Conservation (phyloP, 192 early-diverging fungal genomes). For the Gaertneriomyces sp. region DNA sequence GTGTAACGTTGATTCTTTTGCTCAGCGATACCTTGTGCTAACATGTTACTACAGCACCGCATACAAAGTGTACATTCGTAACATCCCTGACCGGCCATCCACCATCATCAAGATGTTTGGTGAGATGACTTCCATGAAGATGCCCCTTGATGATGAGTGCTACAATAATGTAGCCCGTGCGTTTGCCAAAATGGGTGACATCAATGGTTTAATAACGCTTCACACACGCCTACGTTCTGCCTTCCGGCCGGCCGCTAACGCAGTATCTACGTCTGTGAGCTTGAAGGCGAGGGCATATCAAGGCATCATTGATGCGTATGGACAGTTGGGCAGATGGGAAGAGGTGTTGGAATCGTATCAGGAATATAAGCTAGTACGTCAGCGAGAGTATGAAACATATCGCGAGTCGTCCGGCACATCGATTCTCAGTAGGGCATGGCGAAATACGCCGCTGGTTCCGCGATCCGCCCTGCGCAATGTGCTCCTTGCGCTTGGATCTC, state of each 20-base stretch:
- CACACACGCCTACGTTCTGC: neutral
- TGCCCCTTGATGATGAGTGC: neutral
- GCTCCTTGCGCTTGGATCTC: neutral
- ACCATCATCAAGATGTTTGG: neutral
- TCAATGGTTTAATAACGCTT: neutral
- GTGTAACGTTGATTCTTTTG: neutral
- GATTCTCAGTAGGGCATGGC: too few species aligned
- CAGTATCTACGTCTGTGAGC: neutral
- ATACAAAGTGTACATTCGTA: slow-evolving; percentile 3
- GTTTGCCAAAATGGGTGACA: neutral
- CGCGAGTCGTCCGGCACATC: too few species aligned
- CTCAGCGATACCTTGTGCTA: neutral
- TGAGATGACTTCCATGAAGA: neutral
- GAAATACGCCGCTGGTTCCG: too few species aligned
- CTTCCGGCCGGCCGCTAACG: neutral
- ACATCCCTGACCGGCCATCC: neutral
- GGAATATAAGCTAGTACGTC: slow-evolving; percentile 3
- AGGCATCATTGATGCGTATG: slow-evolving; percentile 9
- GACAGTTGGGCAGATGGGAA: neutral
- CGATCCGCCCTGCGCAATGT: slow-evolving; percentile 14
- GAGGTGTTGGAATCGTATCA: slow-evolving; percentile 3
- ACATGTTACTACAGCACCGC: neutral
- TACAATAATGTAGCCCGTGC: neutral
- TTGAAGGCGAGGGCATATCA: slow-evolving; percentile 5
- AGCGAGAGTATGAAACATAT: neutral